Conservation (phyloP, 1,284 basidiomycete genomes). For the Schizophyllum amplum region DNA sequence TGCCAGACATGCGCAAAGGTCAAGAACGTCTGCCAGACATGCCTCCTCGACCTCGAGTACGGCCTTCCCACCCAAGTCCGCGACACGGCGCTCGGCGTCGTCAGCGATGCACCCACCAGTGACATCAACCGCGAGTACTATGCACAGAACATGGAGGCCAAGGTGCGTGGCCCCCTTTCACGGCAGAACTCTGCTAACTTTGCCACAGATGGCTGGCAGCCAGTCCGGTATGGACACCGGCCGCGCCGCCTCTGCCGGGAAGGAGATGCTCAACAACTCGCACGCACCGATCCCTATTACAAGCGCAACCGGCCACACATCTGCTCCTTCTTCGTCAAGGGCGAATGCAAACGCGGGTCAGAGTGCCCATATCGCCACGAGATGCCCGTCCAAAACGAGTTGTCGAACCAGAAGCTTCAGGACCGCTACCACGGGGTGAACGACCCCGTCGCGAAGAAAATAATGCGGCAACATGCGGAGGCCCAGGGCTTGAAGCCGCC, state of each 20-base stretch:
- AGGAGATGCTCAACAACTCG: constrained; percentile 92
- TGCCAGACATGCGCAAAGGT: constrained; percentile 99
- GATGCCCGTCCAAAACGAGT: constrained; percentile 72
- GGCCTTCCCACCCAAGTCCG: constrained; percentile 95
- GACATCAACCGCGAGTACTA: constrained; percentile 98
- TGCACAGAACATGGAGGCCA: constrained; percentile 91
- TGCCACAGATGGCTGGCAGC: constrained; percentile 7
- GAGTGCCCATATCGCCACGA: constrained; percentile 97
- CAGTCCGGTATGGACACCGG: constrained; percentile 64
- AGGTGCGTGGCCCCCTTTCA: constrained; percentile 40
- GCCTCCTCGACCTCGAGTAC: constrained; percentile 93
- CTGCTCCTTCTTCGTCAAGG: constrained; percentile 95
- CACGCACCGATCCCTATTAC: constrained; percentile 92
- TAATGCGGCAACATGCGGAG: constrained; percentile 68
- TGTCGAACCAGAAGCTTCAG: constrained; percentile 87
- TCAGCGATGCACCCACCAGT: constrained; percentile 86
- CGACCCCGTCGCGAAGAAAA: constrained; percentile 88
- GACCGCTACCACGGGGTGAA: constrained; percentile 88
- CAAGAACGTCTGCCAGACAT: constrained; percentile 99
- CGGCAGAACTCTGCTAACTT: neutral
- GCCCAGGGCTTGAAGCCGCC: constrained; percentile 82
- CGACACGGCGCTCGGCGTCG: constrained; percentile 86
- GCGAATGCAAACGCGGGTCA: constrained; percentile 84
- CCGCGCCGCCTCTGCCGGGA: constrained; percentile 70
- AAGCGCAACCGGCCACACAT: constrained; percentile 92